Conservation (phyloP, 768 basidiomycete species). For the Hydnomerulius pinastri region DNA sequence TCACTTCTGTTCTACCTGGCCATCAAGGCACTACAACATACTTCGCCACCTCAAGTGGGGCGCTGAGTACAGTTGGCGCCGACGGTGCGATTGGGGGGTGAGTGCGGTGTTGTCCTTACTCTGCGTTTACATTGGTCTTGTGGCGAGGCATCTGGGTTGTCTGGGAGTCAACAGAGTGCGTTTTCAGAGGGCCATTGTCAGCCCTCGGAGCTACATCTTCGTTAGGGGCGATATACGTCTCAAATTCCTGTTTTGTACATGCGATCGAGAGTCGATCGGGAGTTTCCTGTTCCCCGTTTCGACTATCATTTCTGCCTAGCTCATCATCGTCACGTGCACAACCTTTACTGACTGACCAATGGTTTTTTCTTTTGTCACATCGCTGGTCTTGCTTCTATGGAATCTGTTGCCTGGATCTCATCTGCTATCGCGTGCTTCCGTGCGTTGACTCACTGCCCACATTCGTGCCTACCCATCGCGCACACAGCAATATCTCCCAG, state of each 20-base stretch:
- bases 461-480: slow-evolving; percentile 6
- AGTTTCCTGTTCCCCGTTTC: no score
- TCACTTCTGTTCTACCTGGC: slow-evolving; percentile 18
- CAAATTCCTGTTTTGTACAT: slow-evolving; percentile 2
- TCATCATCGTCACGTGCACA: slow-evolving; percentile 16
- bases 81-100: slow-evolving; percentile 13
- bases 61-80: slow-evolving; percentile 24
- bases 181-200: neutral
- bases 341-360: slow-evolving; percentile 17
- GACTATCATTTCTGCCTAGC: no score
- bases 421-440: slow-evolving; percentile 5
- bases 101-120: slow-evolving; percentile 5
- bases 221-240: no score
- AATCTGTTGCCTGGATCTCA: slow-evolving; percentile 2
- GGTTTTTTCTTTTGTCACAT: slow-evolving; percentile 17
- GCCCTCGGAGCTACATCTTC: no score
- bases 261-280: slow-evolving; percentile 13
- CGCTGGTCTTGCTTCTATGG: slow-evolving; percentile 13
- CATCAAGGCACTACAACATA: slow-evolving; percentile 16
- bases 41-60: slow-evolving; percentile 20
- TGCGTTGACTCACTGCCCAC: slow-evolving; percentile 3
- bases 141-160: neutral
- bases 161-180: neutral
- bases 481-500: slow-evolving; percentile 4
- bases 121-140: neutral